Conservation (phyloP, 768 basidiomycete species). For the Russula emetica region DNA sequence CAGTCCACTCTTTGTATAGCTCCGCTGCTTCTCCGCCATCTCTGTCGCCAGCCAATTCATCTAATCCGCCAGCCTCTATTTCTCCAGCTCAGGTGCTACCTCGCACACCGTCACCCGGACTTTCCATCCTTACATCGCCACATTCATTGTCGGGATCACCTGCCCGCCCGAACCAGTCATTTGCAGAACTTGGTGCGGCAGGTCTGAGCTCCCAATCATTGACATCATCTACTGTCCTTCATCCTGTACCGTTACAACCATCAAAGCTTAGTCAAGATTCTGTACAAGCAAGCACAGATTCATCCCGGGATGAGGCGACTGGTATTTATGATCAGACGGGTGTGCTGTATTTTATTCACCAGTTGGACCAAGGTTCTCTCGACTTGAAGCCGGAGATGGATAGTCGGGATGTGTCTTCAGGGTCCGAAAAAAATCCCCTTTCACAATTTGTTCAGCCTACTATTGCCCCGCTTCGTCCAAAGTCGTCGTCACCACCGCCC, state of each 20-base stretch:
- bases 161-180: constrained; percentile 7
- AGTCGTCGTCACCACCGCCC: constrained; percentile 13
- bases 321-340: constrained; percentile 53
- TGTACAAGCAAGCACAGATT: constrained; percentile 20
- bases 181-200: constrained; percentile 10
- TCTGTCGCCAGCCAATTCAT: constrained; percentile 16
- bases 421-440: not conserved
- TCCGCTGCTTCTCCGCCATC: constrained; percentile 23
- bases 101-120: constrained; percentile 23
- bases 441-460: not conserved
- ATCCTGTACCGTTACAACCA: not conserved
- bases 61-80: constrained; percentile 18
- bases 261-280: constrained; percentile 25
- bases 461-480: constrained; percentile 24
- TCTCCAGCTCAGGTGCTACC: constrained; percentile 2
- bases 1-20: constrained; percentile 8
- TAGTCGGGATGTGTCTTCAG: constrained; percentile 35
- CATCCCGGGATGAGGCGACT: constrained; percentile 30
- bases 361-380: constrained; percentile 38
- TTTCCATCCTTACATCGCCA: constrained; percentile 38
- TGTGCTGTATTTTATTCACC: constrained; percentile 66
- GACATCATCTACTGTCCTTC: constrained; percentile 7
- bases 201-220: not conserved
- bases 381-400: constrained; percentile 32
- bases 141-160: constrained; percentile 35